Conservation (phyloP, 2,329 filamentous ascomycete species). For the Drechslerella coelobrocha region DNA sequence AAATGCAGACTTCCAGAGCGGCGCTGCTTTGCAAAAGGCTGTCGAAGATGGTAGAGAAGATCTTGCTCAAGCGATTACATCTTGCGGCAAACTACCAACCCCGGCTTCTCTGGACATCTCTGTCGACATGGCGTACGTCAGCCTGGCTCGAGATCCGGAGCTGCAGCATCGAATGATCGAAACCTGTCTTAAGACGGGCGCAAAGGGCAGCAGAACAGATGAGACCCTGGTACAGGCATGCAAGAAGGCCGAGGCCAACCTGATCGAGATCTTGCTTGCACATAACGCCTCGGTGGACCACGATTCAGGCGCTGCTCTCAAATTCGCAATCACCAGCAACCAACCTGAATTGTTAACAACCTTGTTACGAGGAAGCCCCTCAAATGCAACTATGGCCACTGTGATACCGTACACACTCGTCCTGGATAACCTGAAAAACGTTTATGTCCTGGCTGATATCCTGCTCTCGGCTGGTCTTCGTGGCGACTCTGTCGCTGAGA, state of each 20-base stretch:
- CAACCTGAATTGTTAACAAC: constrained; percentile 16
- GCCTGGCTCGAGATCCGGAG: constrained; percentile 4
- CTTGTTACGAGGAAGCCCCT: constrained; percentile 10
- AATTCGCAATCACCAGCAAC: constrained; percentile 19
- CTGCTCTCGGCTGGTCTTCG: constrained; percentile 21
- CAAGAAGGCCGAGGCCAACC: constrained; percentile 4
- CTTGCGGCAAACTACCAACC: constrained; percentile 9
- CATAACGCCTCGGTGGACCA: constrained; percentile 16
- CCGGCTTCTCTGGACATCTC: constrained; percentile 13
- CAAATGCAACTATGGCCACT: constrained; percentile 16
- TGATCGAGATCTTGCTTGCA: constrained; percentile 14
- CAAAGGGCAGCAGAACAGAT: constrained; percentile 20
- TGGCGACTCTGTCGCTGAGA: constrained; percentile 17
- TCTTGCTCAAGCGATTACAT: constrained; percentile 9
- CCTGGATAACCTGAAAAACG: constrained; percentile 6
- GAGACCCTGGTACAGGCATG: constrained; percentile 12
- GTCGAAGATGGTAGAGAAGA: constrained; percentile 14
- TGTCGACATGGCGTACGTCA: constrained; percentile 14
- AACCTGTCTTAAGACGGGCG: constrained; percentile 15
- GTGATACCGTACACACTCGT: constrained; percentile 6
- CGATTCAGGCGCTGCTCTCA: constrained; percentile 2
- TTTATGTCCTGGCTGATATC: constrained; percentile 6
- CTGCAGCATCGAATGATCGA: constrained; percentile 16
- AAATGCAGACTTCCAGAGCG: constrained; percentile 16
- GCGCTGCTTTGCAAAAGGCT: constrained; percentile 13